phyloP scores from a whole-genome alignment of 179 eudicot species.

The Silene coronaria region DNA sequence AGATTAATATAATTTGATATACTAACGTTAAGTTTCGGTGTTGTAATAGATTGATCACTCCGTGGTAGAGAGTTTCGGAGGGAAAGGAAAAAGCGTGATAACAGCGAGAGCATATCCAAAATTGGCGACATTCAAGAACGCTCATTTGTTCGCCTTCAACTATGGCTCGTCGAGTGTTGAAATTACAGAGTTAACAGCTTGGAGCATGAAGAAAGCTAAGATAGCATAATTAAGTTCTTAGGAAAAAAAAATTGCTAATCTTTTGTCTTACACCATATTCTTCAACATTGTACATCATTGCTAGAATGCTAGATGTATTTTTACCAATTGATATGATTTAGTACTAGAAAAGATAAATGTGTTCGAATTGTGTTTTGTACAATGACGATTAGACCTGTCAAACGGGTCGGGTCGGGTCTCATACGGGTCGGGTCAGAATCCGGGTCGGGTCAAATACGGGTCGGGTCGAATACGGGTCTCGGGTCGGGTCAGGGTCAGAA shows the following conservation, averaged over 20 bases:
- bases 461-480: no score
- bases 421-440: no score
- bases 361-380: neutral
- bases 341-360: neutral
- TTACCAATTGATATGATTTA: no score
- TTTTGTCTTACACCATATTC: neutral
- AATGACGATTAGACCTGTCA: no score
- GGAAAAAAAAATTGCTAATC: neutral
- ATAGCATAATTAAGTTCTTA: conserved; percentile 16
- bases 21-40: neutral
- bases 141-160: conserved; percentile 56
- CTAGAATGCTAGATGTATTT: no score
- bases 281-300: neutral
- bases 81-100: conserved; percentile 48
- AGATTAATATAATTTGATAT: no score
- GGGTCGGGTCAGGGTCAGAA: no score
- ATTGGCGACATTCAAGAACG: conserved; percentile 34
- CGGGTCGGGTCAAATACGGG: no score
- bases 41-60: conserved; percentile 56
- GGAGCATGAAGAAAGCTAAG: conserved; percentile 53
- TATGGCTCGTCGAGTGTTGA: conserved; percentile 41
- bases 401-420: no score
- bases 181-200: conserved; percentile 39
- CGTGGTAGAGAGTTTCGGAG: conserved; percentile 62
- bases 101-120: conserved; percentile 67